Conservation (phyloP, 768 basidiomycete genomes). For the Termitomyces sp. region DNA sequence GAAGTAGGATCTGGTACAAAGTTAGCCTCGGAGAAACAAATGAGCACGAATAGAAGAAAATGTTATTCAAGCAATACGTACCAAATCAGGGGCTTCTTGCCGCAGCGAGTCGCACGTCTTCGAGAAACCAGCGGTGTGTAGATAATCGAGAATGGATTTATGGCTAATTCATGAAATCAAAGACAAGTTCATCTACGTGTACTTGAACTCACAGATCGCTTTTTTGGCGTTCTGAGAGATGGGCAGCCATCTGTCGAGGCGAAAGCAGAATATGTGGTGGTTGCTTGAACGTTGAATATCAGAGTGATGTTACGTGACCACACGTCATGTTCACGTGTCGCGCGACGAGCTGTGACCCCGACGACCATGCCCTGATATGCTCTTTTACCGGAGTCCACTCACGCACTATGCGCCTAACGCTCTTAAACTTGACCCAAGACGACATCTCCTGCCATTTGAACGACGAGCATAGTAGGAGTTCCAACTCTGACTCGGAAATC, state of each 20-base stretch:
- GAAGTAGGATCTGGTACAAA: constrained; percentile 27
- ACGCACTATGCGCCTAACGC: constrained; percentile 10
- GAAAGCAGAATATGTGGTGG: constrained; percentile 1
- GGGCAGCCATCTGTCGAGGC: constrained; percentile 6
- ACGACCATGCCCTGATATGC: background rate
- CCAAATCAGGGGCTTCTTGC: constrained; percentile 24
- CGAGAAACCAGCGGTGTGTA: constrained; percentile 28
- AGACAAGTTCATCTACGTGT: background rate
- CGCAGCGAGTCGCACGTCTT: constrained; percentile 33
- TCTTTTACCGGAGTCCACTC: background rate
- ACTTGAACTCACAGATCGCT: constrained; percentile 11
- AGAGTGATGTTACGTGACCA: background rate
- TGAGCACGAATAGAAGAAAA: background rate
- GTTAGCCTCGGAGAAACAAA: constrained; percentile 19
- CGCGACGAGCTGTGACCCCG: background rate
- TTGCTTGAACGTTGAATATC: too few species aligned
- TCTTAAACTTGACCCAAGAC: constrained; percentile 15
- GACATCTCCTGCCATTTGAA: constrained; percentile 10
- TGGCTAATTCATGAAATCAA: constrained; percentile 22
- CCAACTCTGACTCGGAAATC: background rate
- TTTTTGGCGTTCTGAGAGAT: constrained; percentile 15
- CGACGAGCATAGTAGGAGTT: background rate
- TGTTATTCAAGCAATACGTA: constrained; percentile 7
- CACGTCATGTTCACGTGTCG: constrained; percentile 10
- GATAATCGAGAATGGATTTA: constrained; percentile 36